A percentile compares a stretch with the other conserved stretches of the same genome.
These are phyloP conservation scores for Entonaema liquescens DNA, from an alignment of 495 filamentous ascomycete genomes.

Conservation along the genomic window DNA sequence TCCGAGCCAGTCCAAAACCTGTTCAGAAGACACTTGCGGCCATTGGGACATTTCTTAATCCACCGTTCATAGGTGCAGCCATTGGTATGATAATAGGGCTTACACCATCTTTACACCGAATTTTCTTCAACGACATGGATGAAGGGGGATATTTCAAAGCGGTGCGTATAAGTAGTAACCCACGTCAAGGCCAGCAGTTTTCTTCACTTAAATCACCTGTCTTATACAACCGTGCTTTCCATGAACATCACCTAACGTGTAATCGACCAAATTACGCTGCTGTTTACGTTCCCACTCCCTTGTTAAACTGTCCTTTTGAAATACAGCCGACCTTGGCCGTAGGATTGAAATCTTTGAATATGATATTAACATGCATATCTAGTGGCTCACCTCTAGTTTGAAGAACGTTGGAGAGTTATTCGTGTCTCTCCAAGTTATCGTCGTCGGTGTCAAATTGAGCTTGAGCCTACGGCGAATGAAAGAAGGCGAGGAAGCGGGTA, in stretches of 20 bases:
- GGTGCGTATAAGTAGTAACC: slow-evolving; percentile 23
- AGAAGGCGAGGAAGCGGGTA: slow-evolving; percentile 45
- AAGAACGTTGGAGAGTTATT: slow-evolving; percentile 76
- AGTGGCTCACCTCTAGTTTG: slow-evolving; percentile 74
- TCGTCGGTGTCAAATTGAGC: slow-evolving; percentile 75
- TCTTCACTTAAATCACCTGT: neutral
- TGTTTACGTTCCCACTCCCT: neutral
- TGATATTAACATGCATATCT: slow-evolving; percentile 61
- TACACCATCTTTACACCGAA: slow-evolving; percentile 65
- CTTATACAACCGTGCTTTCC: neutral
- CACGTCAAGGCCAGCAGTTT: neutral
- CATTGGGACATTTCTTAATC: slow-evolving; percentile 62
- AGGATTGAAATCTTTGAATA: neutral
- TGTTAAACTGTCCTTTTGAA: neutral
- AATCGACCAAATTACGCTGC: neutral
- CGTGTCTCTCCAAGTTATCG: slow-evolving; percentile 73
- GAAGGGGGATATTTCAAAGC: slow-evolving; percentile 64
- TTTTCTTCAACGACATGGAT: slow-evolving; percentile 69
- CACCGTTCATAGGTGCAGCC: slow-evolving; percentile 71
- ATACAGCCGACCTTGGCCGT: neutral
- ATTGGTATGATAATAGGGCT: slow-evolving; percentile 71
- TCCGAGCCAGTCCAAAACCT: slow-evolving; percentile 14
- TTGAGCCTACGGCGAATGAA: slow-evolving; percentile 62
- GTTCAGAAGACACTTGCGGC: slow-evolving; percentile 7
- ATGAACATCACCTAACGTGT: too few relatives aligned